A percentile compares a stretch with the other conserved stretches of the same genome.
phyloP scores from a whole-genome alignment of 129 eudicot genomes.

The Glebionis coronaria region DNA sequence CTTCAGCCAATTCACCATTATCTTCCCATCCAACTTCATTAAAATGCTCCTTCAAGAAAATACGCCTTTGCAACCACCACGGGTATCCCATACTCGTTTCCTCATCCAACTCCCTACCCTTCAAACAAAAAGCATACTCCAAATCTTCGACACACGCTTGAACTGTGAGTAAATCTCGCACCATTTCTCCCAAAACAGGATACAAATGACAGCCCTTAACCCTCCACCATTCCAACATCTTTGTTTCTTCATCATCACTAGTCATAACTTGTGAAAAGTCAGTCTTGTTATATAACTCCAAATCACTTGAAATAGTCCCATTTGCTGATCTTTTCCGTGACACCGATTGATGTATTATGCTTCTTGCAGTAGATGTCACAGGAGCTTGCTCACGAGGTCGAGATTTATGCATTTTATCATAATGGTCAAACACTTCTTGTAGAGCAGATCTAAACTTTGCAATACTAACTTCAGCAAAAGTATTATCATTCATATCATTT shows the following conservation, averaged over 20 bases:
- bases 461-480: neutral
- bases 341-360: neutral
- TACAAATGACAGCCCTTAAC: slow-evolving; percentile 7
- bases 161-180: slow-evolving; percentile 10
- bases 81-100: neutral
- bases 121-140: slow-evolving; percentile 14
- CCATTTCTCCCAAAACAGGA: slow-evolving; percentile 20
- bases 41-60: slow-evolving; percentile 27
- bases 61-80: slow-evolving; percentile 1
- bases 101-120: slow-evolving; percentile 14
- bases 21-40: neutral
- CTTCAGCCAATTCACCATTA: neutral
- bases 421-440: slow-evolving; percentile 17
- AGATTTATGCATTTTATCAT: slow-evolving; percentile 6
- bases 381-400: neutral
- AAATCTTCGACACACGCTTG: slow-evolving; percentile 3
- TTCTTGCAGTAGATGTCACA: neutral
- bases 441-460: neutral
- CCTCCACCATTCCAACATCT: slow-evolving; percentile 21
- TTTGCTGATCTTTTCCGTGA: neutral
- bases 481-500: neutral
- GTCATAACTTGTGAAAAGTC: slow-evolving; percentile 12
- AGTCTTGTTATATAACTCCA: slow-evolving; percentile 17
- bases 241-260: slow-evolving; percentile 10
- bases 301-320: neutral